These are phyloP conservation scores for Polytrichum formosum DNA, from an alignment of 225 moss, liverwort and hornwort genomes.

Conservation along the genomic window DNA sequence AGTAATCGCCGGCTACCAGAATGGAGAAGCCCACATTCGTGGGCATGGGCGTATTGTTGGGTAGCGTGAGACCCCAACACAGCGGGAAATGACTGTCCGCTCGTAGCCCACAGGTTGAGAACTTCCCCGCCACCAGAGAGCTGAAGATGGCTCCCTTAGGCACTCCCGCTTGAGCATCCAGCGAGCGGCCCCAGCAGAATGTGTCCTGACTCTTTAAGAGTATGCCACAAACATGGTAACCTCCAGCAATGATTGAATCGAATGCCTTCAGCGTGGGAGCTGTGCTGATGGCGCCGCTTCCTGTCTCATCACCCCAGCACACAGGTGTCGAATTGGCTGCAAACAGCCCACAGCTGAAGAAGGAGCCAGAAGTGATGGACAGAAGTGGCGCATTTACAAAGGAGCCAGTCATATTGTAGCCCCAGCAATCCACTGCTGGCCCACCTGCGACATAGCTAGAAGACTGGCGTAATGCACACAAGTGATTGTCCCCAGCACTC, in stretches of 20 bases:
- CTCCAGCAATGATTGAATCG: slow-evolving; percentile 54
- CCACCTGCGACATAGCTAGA: slow-evolving; percentile 24
- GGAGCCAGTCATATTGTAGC: slow-evolving; percentile 69
- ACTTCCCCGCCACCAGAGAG: slow-evolving; percentile 53
- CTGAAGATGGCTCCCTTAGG: slow-evolving; percentile 41
- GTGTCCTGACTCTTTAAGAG: slow-evolving; percentile 27
- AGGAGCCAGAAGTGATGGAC: slow-evolving; percentile 67
- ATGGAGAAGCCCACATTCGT: slow-evolving; percentile 31
- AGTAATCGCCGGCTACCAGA: slow-evolving; percentile 65
- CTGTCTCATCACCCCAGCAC: slow-evolving; percentile 76
- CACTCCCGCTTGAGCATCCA: slow-evolving; percentile 34
- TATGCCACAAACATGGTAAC: slow-evolving; percentile 71
- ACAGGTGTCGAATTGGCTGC: slow-evolving; percentile 57
- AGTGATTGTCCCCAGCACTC: slow-evolving; percentile 71
- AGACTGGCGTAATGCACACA: slow-evolving; percentile 56
- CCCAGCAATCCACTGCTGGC: slow-evolving; percentile 70
- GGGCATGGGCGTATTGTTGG: slow-evolving; percentile 53
- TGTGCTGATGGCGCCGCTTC: slow-evolving; percentile 49
- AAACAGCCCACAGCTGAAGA: slow-evolving; percentile 66
- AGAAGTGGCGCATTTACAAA: slow-evolving; percentile 50
- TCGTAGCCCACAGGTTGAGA: slow-evolving; percentile 56
- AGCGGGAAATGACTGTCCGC: slow-evolving; percentile 32
- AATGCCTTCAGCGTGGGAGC: slow-evolving; percentile 47
- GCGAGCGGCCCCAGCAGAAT: slow-evolving; percentile 57
- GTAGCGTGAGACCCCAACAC: slow-evolving; percentile 60